Conservation (phyloP, 768 basidiomycete genomes). For the Pulveroboletus ravenelii region DNA sequence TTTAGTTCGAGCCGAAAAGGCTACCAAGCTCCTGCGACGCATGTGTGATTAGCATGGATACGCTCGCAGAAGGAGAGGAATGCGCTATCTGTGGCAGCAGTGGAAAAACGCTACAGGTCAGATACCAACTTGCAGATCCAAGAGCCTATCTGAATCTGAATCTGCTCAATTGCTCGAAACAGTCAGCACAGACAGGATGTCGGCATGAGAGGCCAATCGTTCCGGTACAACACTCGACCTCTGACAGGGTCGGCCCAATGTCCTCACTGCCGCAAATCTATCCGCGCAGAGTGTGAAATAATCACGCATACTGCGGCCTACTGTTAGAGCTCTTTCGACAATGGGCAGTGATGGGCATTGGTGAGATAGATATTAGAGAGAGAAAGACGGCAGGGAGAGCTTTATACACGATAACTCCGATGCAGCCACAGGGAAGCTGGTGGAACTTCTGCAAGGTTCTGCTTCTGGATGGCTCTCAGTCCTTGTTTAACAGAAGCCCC, state of each 20-base stretch:
- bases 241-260: conserved; percentile 8
- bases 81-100: conserved; percentile 18
- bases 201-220: neutral
- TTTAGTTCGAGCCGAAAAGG: neutral
- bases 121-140: neutral
- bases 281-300: conserved; percentile 12
- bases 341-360: conserved; percentile 10
- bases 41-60: neutral
- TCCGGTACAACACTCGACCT: neutral
- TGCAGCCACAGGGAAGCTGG: conserved; percentile 10
- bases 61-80: neutral
- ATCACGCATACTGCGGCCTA: conserved; percentile 9
- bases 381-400: conserved; percentile 4
- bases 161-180: too few species aligned
- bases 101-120: conserved; percentile 19
- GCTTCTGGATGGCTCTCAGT: conserved; percentile 4
- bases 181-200: too few species aligned
- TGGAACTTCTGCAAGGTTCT: neutral
- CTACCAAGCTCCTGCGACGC: conserved; percentile 12
- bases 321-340: conserved; percentile 10
- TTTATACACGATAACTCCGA: conserved; percentile 2
- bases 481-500: neutral
- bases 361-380: conserved; percentile 8
- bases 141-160: neutral
- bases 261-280: conserved; percentile 17